phyloP scores from a whole-genome alignment of 805 yeast species.

The Starmerella potacharoeniae region DNA sequence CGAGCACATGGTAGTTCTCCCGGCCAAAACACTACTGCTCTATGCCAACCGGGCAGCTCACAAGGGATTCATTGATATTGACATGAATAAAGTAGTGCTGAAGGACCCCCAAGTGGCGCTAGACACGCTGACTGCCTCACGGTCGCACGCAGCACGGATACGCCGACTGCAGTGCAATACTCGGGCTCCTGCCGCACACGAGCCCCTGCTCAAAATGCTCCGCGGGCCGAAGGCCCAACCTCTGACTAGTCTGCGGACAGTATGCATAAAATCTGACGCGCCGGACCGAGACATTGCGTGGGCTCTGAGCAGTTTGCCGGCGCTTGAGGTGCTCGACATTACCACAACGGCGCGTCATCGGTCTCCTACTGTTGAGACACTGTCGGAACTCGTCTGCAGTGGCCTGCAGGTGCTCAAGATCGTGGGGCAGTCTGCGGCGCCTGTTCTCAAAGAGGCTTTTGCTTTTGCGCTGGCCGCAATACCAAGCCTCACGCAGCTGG shows the following conservation, averaged over 20 bases:
- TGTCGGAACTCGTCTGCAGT: not conserved
- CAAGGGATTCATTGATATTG: not conserved
- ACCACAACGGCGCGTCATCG: conserved; percentile 2
- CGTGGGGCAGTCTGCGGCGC: conserved; percentile 7
- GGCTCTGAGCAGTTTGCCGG: conserved; percentile 14
- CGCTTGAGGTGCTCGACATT: conserved; percentile 12
- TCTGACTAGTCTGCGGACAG: conserved; percentile 1
- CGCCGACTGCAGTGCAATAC: conserved; percentile 6
- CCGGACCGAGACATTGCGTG: conserved; percentile 16
- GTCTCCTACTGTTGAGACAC: not conserved
- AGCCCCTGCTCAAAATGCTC: conserved; percentile 5
- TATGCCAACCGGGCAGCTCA: conserved; percentile 6
- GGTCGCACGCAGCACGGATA: conserved; percentile 6
- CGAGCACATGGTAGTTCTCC: not conserved
- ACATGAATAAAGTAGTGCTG: conserved; percentile 9
- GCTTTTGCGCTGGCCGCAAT: conserved; percentile 4
- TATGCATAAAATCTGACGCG: conserved; percentile 10
- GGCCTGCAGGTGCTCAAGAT: conserved; percentile 5
- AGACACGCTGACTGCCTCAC: not conserved
- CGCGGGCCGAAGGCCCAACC: not conserved
- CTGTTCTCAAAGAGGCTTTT: conserved; percentile 1
- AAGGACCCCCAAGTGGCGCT: conserved; percentile 6
- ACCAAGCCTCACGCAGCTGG: conserved; percentile 5
- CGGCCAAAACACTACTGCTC: conserved; percentile 2
- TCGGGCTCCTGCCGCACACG: not conserved